These are phyloP conservation scores for Aurantiochytrium sp. DNA, from an alignment of 108 stramenopile genomes.

Conservation along the genomic window DNA sequence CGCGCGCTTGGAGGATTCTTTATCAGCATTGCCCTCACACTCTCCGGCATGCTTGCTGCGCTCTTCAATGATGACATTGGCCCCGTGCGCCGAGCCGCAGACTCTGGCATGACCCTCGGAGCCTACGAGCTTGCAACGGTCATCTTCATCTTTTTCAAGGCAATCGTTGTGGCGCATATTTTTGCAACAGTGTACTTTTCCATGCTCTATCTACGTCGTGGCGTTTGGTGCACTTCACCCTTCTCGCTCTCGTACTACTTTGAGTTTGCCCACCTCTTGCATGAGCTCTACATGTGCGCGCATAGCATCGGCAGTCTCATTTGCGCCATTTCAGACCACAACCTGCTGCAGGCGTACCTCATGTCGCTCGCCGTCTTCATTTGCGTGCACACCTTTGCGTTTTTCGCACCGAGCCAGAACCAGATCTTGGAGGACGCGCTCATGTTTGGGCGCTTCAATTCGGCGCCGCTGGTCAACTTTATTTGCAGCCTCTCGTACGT, in stretches of 20 bases:
- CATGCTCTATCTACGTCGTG: neutral
- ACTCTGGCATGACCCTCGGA: neutral
- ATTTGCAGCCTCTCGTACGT: neutral
- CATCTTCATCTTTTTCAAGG: neutral
- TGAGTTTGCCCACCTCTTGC: conserved; percentile 9
- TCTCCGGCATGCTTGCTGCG: neutral
- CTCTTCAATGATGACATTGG: conserved; percentile 3
- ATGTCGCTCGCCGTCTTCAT: neutral
- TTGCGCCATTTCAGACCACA: neutral
- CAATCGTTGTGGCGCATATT: neutral
- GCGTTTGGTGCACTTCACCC: neutral
- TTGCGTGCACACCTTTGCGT: neutral
- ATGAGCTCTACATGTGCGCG: neutral
- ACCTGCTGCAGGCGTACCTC: neutral
- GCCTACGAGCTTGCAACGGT: neutral
- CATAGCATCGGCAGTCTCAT: neutral
- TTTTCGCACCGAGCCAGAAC: conserved; percentile 1
- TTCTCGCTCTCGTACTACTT: neutral
- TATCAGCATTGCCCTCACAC: neutral
- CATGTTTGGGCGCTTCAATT: neutral
- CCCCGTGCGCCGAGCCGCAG: neutral
- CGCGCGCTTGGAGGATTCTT: neutral
- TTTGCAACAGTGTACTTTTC: neutral
- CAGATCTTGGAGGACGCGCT: neutral
- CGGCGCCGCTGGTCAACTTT: neutral